Percentiles rank a stretch among this genome's conserved stretches.
phyloP scores from a whole-genome alignment of 441 rosid species.

The Metrosideros polymorpha region DNA sequence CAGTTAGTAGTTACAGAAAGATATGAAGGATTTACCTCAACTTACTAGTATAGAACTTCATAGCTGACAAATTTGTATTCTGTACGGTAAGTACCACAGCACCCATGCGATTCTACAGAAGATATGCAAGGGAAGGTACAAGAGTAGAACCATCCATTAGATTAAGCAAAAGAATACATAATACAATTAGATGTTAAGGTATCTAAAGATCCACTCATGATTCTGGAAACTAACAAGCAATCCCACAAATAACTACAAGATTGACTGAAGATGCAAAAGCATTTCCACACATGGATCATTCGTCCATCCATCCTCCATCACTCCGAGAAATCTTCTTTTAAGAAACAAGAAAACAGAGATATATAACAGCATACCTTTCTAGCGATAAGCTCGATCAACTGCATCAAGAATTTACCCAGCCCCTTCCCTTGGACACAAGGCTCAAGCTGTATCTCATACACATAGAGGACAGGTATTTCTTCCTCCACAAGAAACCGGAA shows the following conservation, averaged over 20 bases:
- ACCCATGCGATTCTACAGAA: constrained; percentile 51
- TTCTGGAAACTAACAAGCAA: background rate
- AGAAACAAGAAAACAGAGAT: background rate
- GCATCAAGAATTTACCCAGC: constrained; percentile 78
- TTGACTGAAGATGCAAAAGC: background rate
- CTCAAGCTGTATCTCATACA: constrained; percentile 80
- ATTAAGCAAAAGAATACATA: background rate
- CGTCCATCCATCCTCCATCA: background rate
- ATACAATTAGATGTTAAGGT: background rate
- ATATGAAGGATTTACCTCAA: constrained; percentile 38
- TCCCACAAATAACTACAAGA: background rate
- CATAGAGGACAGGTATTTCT: constrained; percentile 71
- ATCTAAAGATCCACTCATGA: background rate
- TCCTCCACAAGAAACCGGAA: constrained; percentile 78
- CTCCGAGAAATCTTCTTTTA: background rate
- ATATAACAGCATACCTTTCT: constrained; percentile 33
- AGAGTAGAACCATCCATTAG: background rate
- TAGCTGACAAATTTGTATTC: constrained; percentile 57
- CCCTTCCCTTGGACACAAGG: constrained; percentile 63
- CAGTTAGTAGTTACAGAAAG: background rate
- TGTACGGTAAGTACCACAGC: constrained; percentile 85
- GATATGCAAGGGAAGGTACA: background rate
- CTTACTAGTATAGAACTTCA: constrained; percentile 63
- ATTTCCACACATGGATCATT: background rate
- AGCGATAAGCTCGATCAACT: constrained; percentile 72